A percentile compares a stretch with the other conserved stretches of the same genome.
phyloP scores from a whole-genome alignment of 306 rosid species.

The Alnus rubra region DNA sequence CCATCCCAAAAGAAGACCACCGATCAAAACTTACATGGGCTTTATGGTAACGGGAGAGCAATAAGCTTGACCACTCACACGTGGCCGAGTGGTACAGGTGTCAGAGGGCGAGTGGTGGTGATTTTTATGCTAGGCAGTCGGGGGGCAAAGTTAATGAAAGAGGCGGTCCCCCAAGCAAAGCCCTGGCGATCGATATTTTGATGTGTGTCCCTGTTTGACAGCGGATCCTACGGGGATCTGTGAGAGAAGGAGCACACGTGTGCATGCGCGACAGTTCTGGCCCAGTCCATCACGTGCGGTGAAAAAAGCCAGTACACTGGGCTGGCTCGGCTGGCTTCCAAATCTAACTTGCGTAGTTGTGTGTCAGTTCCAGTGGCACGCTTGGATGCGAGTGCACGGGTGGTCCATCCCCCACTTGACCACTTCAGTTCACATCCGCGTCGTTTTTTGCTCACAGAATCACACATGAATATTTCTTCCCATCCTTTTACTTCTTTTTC shows the following conservation, averaged over 20 bases:
- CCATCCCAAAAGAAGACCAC: slow-evolving; percentile 28
- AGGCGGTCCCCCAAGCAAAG: slow-evolving; percentile 32
- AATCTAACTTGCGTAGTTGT: slow-evolving; percentile 17
- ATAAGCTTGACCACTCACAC: slow-evolving; percentile 27
- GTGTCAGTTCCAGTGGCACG: slow-evolving; percentile 18
- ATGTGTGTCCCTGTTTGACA: slow-evolving; percentile 21
- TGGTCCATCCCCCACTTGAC: slow-evolving; percentile 7
- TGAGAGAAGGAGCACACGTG: slow-evolving; percentile 62
- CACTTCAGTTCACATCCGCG: neutral
- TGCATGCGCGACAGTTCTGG: slow-evolving; percentile 65
- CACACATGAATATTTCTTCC: neutral
- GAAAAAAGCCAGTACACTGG: slow-evolving; percentile 11
- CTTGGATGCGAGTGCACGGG: slow-evolving; percentile 19
- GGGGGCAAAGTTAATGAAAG: slow-evolving; percentile 53
- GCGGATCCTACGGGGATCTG: slow-evolving; percentile 50
- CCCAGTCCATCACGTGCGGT: slow-evolving; percentile 74
- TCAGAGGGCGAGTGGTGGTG: slow-evolving; percentile 36
- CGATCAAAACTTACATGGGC: slow-evolving; percentile 5
- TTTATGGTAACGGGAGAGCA: slow-evolving; percentile 28
- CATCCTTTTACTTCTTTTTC: neutral
- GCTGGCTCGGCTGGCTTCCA: slow-evolving; percentile 27
- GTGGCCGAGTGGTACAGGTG: slow-evolving; percentile 32
- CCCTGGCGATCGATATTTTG: neutral
- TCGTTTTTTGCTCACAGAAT: neutral
- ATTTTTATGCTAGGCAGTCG: slow-evolving; percentile 38